Base-by-base conservation (phyloP, 331 rosid species). In the Erythrophleum ivorense region DNA sequence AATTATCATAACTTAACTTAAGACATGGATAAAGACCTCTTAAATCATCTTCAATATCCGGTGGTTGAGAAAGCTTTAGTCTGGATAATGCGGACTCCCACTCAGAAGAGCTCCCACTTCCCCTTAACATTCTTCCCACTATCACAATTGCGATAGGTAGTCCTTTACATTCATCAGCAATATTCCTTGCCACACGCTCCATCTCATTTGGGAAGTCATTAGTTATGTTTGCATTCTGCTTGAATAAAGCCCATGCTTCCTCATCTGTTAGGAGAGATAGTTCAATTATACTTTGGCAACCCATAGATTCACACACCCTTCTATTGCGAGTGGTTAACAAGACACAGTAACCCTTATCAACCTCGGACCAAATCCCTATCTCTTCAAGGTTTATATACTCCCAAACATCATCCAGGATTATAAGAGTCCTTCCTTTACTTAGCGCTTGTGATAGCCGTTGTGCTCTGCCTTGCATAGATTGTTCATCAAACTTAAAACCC, bases 131-230 rank as follows among this genome's bases (percentile, higher is more conserved):
- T 6, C 73, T 84, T 69, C 78, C 84, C 63, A 78, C 54, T 0
- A 64, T 59, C 16, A 84, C 78, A 58, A 84, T 59, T 29, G 85
- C 83, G 24, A 77, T 43, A 0, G 81, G 86, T 12, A 85, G 18
- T 8, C 86, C 79, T 31, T 78, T 82, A 33, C 86, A 82, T 9
- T 82, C 45, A 1, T 41, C 2, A 52, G 50, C 76, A 50, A 85
- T 62, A 3, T 74, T 53, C 38, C 41, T 12, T 36, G 66, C 76
- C 41, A 74, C 64, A 15, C 0, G 0, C 16, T 19, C 63, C 14
- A 78, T 50, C 43, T 65, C 71, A 76, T 41, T 6, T 18, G 15
- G 5, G 0, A 76, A 72, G 49, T 34, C 76, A 45, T 82, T 49
- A 12, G 0, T 13, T 41, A 33, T 62, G 24, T 36, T 0, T 0